Evolutionary conservation across 352 stramenopile genomes (phyloP).

Genomic region (Phytophthora pluvialis): DNA sequence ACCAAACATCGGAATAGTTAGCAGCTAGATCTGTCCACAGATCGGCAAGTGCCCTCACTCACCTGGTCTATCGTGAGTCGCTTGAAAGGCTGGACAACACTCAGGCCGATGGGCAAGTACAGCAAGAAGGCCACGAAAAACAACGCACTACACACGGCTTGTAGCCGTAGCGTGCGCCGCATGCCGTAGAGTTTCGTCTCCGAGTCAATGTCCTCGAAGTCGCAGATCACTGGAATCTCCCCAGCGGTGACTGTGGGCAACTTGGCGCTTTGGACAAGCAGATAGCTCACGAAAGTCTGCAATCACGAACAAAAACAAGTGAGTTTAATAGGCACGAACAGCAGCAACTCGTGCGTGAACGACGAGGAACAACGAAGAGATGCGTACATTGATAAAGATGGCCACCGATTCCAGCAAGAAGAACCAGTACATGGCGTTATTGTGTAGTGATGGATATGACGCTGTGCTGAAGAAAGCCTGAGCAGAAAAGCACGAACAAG

Average conservation of each 20-base stretch:
- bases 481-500: not conserved
- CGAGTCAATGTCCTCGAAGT: constrained; percentile 24
- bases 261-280: constrained; percentile 28
- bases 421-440: constrained; percentile 70
- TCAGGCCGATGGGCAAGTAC: constrained; percentile 64
- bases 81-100: constrained; percentile 44
- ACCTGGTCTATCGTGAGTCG: constrained; percentile 55
- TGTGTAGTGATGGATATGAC: constrained; percentile 62
- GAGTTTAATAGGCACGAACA: not conserved
- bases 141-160: constrained; percentile 37
- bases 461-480: constrained; percentile 71
- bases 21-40: not conserved
- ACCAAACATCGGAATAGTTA: not conserved
- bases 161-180: constrained; percentile 35
- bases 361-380: not conserved
- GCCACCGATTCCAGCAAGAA: constrained; percentile 69
- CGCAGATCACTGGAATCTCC: constrained; percentile 20
- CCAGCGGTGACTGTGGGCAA: constrained; percentile 13
- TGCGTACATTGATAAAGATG: constrained; percentile 61
- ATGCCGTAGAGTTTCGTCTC: constrained; percentile 27
- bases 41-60: not conserved
- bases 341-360: not conserved
- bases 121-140: constrained; percentile 73
- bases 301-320: constrained; percentile 8
- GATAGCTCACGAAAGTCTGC: constrained; percentile 45